Evolutionary conservation across 2,329 filamentous ascomycete species (phyloP).

Genomic region (Colletotrichum kahawae): DNA sequence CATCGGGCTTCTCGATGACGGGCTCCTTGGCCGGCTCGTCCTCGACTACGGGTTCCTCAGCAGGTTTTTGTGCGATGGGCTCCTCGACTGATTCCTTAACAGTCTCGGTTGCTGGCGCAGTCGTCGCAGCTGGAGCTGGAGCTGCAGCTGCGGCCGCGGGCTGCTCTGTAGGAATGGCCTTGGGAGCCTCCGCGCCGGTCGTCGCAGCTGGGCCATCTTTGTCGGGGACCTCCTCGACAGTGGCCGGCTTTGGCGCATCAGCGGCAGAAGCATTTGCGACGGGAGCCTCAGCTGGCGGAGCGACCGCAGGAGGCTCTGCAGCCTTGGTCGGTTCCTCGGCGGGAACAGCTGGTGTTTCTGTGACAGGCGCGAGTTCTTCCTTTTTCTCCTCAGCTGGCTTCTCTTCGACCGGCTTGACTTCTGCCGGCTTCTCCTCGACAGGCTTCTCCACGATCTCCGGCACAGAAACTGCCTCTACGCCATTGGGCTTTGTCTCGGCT

Average conservation of each 20-base stretch:
- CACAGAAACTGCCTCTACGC: neutral
- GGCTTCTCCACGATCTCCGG: neutral
- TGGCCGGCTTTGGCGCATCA: constrained; percentile 34
- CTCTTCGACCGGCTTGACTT: neutral
- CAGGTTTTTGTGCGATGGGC: constrained; percentile 27
- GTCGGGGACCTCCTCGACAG: constrained; percentile 13
- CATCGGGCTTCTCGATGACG: constrained; percentile 32
- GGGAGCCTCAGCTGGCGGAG: constrained; percentile 19
- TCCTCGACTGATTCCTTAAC: constrained; percentile 20
- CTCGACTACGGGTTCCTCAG: constrained; percentile 28
- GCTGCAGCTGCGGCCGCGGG: constrained; percentile 8
- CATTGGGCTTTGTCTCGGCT: neutral
- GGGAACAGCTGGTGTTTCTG: constrained; percentile 4
- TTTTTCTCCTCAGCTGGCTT: constrained; percentile 4
- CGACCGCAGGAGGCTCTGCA: constrained; percentile 25
- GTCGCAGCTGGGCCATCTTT: constrained; percentile 26
- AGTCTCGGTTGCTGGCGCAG: neutral
- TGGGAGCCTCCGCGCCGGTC: constrained; percentile 27
- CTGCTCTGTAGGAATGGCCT: constrained; percentile 13
- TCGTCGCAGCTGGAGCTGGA: neutral
- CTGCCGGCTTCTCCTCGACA: neutral
- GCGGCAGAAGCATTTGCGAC: constrained; percentile 29
- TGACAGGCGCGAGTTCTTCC: neutral
- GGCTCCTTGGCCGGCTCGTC: constrained; percentile 31
- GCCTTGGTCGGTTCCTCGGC: constrained; percentile 25